Percentiles rank a stretch among this genome's conserved stretches.
These are phyloP conservation scores for Gossypium davidsonii DNA, from an alignment of 441 rosid genomes.

Conservation along the genomic window DNA sequence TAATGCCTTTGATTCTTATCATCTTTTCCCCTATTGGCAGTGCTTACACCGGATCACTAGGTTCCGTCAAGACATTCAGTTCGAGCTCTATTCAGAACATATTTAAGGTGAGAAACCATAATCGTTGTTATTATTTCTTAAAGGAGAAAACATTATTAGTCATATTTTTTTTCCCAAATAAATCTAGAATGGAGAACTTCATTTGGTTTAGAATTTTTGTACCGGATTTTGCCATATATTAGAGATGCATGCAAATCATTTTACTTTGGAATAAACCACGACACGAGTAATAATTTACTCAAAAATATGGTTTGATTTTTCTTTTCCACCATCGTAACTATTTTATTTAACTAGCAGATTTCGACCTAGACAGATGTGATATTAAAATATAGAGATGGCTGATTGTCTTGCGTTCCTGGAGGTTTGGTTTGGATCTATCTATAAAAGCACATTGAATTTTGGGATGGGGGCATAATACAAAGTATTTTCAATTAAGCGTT, in stretches of 20 bases:
- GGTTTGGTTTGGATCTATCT: slow-evolving; percentile 25
- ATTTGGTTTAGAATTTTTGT: background rate
- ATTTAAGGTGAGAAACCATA: slow-evolving; percentile 36
- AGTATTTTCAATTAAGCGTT: slow-evolving; percentile 5
- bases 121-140: background rate
- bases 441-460: slow-evolving; percentile 28
- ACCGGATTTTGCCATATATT: background rate
- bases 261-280: background rate
- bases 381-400: slow-evolving; percentile 18
- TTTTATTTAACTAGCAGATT: slow-evolving; percentile 21
- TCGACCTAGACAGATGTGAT: slow-evolving; percentile 20
- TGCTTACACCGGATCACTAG: slow-evolving; percentile 70
- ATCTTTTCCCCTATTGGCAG: slow-evolving; percentile 35
- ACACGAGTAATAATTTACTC: background rate
- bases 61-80: slow-evolving; percentile 32
- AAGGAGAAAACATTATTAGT: background rate
- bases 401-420: slow-evolving; percentile 25
- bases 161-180: background rate
- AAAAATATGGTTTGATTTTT: background rate
- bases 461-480: slow-evolving; percentile 21
- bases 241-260: too few species aligned
- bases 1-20: background rate
- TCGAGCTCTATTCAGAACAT: slow-evolving; percentile 23
- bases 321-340: background rate
- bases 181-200: background rate